These are phyloP conservation scores for Parathielavia appendiculata DNA, from an alignment of 495 filamentous ascomycete species.

Conservation along the genomic window DNA sequence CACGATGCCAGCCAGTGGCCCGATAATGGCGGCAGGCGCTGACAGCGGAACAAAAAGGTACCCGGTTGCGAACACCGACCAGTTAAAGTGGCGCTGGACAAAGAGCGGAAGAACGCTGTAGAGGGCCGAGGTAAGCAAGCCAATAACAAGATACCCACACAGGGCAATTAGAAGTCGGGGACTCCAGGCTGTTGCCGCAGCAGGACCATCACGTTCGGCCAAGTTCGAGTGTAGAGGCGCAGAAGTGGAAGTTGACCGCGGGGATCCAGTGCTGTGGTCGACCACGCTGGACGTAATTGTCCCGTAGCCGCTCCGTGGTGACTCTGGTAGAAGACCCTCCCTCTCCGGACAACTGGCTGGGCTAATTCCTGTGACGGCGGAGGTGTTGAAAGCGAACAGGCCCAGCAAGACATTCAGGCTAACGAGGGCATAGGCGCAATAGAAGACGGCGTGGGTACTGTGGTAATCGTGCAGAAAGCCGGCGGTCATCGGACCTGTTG, in stretches of 20 bases:
- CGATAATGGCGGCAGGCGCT: slow-evolving; percentile 23
- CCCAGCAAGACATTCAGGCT: slow-evolving; percentile 14
- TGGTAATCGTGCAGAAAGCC: slow-evolving; percentile 22
- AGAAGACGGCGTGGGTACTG: slow-evolving; percentile 21
- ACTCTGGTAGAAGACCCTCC: neutral
- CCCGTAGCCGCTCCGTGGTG: slow-evolving; percentile 19
- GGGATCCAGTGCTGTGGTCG: slow-evolving; percentile 4
- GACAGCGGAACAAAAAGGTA: slow-evolving; percentile 24
- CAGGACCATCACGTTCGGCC: neutral
- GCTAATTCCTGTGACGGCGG: neutral
- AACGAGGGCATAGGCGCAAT: slow-evolving; percentile 24
- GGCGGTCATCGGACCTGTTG: slow-evolving; percentile 17
- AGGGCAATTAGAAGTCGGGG: slow-evolving; percentile 22
- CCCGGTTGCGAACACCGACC: slow-evolving; percentile 20
- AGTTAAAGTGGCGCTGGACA: slow-evolving; percentile 19
- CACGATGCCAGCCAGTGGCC: slow-evolving; percentile 19
- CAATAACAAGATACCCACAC: slow-evolving; percentile 25
- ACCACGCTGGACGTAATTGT: slow-evolving; percentile 11
- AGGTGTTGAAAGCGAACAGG: slow-evolving; percentile 10
- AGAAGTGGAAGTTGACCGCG: slow-evolving; percentile 17
- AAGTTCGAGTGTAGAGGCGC: neutral
- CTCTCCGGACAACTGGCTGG: neutral
- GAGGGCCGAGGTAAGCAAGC: slow-evolving; percentile 23
- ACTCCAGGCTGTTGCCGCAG: slow-evolving; percentile 2
- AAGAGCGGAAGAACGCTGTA: slow-evolving; percentile 28